These are phyloP conservation scores for Candida ovalis DNA, from an alignment of 805 yeast species.

Conservation along the genomic window DNA sequence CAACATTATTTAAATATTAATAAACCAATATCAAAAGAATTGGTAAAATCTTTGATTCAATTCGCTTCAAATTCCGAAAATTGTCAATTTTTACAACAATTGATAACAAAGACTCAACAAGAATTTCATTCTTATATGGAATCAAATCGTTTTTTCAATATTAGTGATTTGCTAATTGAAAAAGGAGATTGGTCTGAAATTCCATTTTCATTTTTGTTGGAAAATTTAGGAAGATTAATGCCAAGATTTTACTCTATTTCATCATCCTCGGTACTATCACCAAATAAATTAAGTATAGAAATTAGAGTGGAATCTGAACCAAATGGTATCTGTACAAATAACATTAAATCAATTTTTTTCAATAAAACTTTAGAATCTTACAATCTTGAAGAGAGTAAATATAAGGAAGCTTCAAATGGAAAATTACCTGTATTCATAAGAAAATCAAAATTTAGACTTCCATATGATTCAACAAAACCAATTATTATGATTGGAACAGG, in stretches of 20 bases:
- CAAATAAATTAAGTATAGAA: slow-evolving; percentile 65
- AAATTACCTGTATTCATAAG: slow-evolving; percentile 82
- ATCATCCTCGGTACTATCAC: slow-evolving; percentile 62
- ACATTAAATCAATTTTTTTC: slow-evolving; percentile 16
- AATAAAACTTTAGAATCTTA: background rate
- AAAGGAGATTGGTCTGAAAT: slow-evolving; percentile 51
- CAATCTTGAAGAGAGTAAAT: background rate
- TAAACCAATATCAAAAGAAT: slow-evolving; percentile 82
- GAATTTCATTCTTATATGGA: background rate
- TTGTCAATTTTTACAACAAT: slow-evolving; percentile 43
- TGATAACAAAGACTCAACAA: slow-evolving; percentile 38
- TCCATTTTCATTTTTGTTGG: slow-evolving; percentile 80
- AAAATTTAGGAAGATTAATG: slow-evolving; percentile 69
- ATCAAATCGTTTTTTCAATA: background rate
- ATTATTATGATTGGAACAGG: slow-evolving; percentile 95
- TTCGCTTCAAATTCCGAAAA: slow-evolving; percentile 66
- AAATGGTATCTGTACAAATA: slow-evolving; percentile 76
- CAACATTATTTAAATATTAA: slow-evolving; percentile 80
- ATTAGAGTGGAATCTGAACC: slow-evolving; percentile 68
- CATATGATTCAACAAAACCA: slow-evolving; percentile 71
- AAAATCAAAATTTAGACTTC: slow-evolving; percentile 85
- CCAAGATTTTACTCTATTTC: slow-evolving; percentile 94
- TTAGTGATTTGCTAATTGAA: background rate
- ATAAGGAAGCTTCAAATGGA: background rate
- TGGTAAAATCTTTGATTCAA: slow-evolving; percentile 59